Conservation (phyloP, 2,329 filamentous ascomycete genomes). For the Phaeosphaeriaceae sp. region DNA sequence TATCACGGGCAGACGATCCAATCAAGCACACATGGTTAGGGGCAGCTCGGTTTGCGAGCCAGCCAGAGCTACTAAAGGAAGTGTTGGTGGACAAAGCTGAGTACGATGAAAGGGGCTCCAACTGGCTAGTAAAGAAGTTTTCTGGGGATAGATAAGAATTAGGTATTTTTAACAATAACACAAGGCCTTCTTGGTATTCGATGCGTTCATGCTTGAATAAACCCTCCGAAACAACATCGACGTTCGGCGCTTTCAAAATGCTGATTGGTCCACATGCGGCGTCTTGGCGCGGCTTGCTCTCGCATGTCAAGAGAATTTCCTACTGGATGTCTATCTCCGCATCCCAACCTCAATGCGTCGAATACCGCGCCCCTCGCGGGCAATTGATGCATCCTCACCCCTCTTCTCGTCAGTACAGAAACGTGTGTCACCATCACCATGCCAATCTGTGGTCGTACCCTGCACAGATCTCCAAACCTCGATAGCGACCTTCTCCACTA, state of each 20-base stretch:
- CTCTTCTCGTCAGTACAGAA: constrained; percentile 22
- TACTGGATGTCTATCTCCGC: constrained; percentile 22
- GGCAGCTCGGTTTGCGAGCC: constrained; percentile 76
- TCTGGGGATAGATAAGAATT: constrained; percentile 33
- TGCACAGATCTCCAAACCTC: constrained; percentile 23
- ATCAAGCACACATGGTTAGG: constrained; percentile 85
- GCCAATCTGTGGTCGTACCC: background rate
- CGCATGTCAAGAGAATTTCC: constrained; percentile 20
- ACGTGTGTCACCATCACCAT: constrained; percentile 16
- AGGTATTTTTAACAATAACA: no score
- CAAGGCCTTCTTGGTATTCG: no score
- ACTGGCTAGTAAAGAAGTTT: constrained; percentile 78
- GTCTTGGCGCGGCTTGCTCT: constrained; percentile 15
- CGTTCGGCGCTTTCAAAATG: constrained; percentile 18
- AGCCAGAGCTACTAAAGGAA: constrained; percentile 67
- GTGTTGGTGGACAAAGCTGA: constrained; percentile 84
- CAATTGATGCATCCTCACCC: constrained; percentile 35
- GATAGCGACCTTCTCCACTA: constrained; percentile 41
- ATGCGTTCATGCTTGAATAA: no score
- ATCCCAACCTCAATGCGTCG: constrained; percentile 43
- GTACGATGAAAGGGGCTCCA: constrained; percentile 82
- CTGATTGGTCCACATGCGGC: constrained; percentile 31
- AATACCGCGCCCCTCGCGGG: constrained; percentile 45
- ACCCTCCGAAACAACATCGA: background rate
- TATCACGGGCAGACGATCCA: constrained; percentile 71